A percentile compares a stretch with the other conserved stretches of the same genome.
These are phyloP conservation scores for Drechslerella stenobrocha DNA, from an alignment of 2,329 filamentous ascomycete genomes.

Conservation along the genomic window DNA sequence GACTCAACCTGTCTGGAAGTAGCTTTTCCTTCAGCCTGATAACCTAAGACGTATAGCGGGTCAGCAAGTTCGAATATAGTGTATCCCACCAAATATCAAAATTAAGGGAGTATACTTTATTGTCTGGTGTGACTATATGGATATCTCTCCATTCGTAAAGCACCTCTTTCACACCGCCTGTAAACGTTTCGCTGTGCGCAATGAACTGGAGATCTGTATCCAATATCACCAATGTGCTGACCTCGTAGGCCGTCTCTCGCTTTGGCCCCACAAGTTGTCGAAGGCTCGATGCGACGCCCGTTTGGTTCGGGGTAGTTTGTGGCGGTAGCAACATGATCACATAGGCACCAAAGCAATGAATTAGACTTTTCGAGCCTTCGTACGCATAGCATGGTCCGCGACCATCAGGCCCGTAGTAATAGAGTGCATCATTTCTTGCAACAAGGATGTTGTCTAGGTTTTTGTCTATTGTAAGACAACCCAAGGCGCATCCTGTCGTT, in stretches of 20 bases:
- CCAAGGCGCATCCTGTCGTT: conserved; percentile 85
- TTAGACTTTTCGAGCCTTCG: conserved; percentile 82
- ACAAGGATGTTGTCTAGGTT: conserved; percentile 75
- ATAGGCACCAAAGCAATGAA: conserved; percentile 80
- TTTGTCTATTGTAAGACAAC: conserved; percentile 73
- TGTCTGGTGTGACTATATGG: conserved; percentile 86
- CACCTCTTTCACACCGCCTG: conserved; percentile 75
- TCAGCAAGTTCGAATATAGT: no score
- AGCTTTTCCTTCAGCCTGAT: conserved; percentile 80
- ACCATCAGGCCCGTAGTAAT: conserved; percentile 84
- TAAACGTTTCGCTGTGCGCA: conserved; percentile 81
- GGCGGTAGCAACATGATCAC: conserved; percentile 82
- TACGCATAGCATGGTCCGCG: conserved; percentile 87
- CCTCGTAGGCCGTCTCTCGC: conserved; percentile 75
- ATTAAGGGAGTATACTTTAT: conserved; percentile 71
- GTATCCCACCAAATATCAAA: no score
- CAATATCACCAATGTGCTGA: conserved; percentile 85
- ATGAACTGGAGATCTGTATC: conserved; percentile 89
- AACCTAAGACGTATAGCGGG: conserved; percentile 55
- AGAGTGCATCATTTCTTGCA: conserved; percentile 92
- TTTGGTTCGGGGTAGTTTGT: conserved; percentile 56
- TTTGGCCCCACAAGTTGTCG: conserved; percentile 26
- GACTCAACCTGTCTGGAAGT: conserved; percentile 85
- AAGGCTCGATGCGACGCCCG: conserved; percentile 3
- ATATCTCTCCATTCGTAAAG: conserved; percentile 90